Evolutionary conservation across 768 basidiomycete species (phyloP), one percentile per base, ranked within the genome.

Genomic region (Solioccasus polychromus): DNA sequence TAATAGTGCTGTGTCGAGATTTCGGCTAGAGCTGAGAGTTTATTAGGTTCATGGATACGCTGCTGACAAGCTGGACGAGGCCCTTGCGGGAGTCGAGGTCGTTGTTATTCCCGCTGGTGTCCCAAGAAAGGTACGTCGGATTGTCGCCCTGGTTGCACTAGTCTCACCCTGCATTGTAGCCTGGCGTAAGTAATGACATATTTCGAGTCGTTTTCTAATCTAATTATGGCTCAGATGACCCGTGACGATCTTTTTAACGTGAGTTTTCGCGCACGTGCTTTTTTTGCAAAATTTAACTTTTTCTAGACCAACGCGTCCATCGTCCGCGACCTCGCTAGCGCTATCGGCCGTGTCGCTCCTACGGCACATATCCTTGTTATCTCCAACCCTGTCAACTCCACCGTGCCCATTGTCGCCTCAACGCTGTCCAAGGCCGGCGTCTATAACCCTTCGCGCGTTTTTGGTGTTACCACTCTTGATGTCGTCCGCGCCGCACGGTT

Each of bases 71-170:
- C 80, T 97, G 58, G 89, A 92, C 67, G 77, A 82, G 59, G 93
- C 96, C 17, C 80, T 99, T 49, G 83, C 90, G 49, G 94, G 86
- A 52, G 87, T 80, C 48, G 77, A 97, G 69, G 88, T 98, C 52
- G 85, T 98, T 55, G 88, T 98, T 53, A 96, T 98, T 65, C 96
- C 96, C 48, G 96, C 96, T 71, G 96, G 96, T 80, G 95, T 99
- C 51, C 96, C 96, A 54, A 79, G 96, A 67, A 99, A 99, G 83
- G 92, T 93, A 63, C 60, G 69, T 58, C 20, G 25, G 35, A 17
- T 40, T 20, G 26, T 19, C 29, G 36, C 35, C 30, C 37, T 39
- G 12, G 18, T 1, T 5, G 25, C 45, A 9, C 22, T 28, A 31
- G 1, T 44, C 45, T 55, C 57, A 53, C 42, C 53, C 58, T 32